A percentile compares a stretch with the other conserved stretches of the same genome.
These are phyloP conservation scores for Fusarium concolor DNA, from an alignment of 2,329 filamentous ascomycete species.

Conservation along the genomic window DNA sequence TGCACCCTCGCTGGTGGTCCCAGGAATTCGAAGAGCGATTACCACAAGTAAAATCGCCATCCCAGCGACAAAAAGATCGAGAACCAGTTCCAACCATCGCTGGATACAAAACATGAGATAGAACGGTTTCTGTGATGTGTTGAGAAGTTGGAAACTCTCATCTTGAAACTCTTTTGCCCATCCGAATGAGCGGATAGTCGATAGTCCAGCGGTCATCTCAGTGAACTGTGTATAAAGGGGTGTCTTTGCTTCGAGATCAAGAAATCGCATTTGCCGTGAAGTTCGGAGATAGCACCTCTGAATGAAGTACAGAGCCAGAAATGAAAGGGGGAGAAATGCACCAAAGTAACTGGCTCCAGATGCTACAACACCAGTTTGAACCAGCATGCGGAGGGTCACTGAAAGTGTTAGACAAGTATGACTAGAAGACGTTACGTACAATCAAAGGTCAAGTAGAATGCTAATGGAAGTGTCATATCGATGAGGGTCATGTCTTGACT, in stretches of 20 bases:
- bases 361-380: slow-evolving; percentile 41
- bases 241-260: slow-evolving; percentile 63
- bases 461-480: slow-evolving; percentile 53
- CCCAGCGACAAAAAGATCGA: slow-evolving; percentile 61
- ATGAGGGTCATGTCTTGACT: slow-evolving; percentile 58
- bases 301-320: slow-evolving; percentile 56
- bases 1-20: slow-evolving; percentile 44
- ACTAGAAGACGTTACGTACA: slow-evolving; percentile 41
- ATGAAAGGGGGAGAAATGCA: slow-evolving; percentile 56
- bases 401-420: neutral
- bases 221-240: slow-evolving; percentile 64
- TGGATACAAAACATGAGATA: slow-evolving; percentile 63
- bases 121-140: slow-evolving; percentile 61
- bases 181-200: slow-evolving; percentile 62
- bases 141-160: slow-evolving; percentile 51
- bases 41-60: slow-evolving; percentile 60
- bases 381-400: slow-evolving; percentile 48
- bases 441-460: slow-evolving; percentile 46
- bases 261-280: slow-evolving; percentile 62
- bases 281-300: slow-evolving; percentile 65
- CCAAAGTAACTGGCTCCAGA: slow-evolving; percentile 48
- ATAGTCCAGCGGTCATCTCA: slow-evolving; percentile 60
- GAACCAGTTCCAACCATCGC: slow-evolving; percentile 60
- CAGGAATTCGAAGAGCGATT: slow-evolving; percentile 53
- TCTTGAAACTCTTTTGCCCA: slow-evolving; percentile 56